phyloP scores from a whole-genome alignment of 768 basidiomycete genomes.

The Xerocomus potaroensis region DNA sequence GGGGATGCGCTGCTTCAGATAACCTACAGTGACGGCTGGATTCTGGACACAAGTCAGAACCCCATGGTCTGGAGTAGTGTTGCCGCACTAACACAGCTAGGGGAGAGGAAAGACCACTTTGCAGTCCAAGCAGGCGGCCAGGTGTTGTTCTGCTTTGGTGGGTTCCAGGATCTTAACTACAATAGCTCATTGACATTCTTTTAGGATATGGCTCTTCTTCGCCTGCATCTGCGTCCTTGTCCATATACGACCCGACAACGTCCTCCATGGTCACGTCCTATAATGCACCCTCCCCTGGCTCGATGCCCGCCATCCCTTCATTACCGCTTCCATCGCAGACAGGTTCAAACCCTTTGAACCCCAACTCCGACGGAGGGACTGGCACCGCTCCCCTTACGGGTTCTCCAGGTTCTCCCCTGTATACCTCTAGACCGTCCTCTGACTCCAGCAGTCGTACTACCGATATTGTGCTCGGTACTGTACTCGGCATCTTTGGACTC shows the following conservation, averaged over 20 bases:
- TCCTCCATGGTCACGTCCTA: slow-evolving; percentile 40
- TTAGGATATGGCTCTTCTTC: slow-evolving; percentile 32
- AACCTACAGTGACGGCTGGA: slow-evolving; percentile 65
- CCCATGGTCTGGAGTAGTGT: slow-evolving; percentile 60
- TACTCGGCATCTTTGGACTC: slow-evolving; percentile 57
- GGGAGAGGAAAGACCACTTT: slow-evolving; percentile 68
- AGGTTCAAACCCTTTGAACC: slow-evolving; percentile 10
- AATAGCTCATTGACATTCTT: slow-evolving; percentile 23
- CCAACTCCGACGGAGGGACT: slow-evolving; percentile 9
- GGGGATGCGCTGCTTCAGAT: slow-evolving; percentile 52
- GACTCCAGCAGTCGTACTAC: slow-evolving; percentile 28
- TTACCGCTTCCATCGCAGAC: slow-evolving; percentile 35
- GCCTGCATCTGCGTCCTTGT: slow-evolving; percentile 46
- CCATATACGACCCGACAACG: slow-evolving; percentile 43
- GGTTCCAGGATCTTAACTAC: slow-evolving; percentile 22
- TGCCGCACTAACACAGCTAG: slow-evolving; percentile 51
- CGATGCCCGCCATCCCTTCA: slow-evolving; percentile 29
- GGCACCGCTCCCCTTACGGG: slow-evolving; percentile 6
- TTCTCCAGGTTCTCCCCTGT: slow-evolving; percentile 14
- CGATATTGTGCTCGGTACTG: slow-evolving; percentile 58
- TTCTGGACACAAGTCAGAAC: slow-evolving; percentile 52
- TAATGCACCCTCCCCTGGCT: slow-evolving; percentile 33
- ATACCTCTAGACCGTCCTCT: slow-evolving; percentile 8
- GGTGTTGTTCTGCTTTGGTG: slow-evolving; percentile 78
- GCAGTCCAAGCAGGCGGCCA: slow-evolving; percentile 56